Base-by-base conservation (phyloP, 106 monocot genomes). In the Acorus gramineus region DNA sequence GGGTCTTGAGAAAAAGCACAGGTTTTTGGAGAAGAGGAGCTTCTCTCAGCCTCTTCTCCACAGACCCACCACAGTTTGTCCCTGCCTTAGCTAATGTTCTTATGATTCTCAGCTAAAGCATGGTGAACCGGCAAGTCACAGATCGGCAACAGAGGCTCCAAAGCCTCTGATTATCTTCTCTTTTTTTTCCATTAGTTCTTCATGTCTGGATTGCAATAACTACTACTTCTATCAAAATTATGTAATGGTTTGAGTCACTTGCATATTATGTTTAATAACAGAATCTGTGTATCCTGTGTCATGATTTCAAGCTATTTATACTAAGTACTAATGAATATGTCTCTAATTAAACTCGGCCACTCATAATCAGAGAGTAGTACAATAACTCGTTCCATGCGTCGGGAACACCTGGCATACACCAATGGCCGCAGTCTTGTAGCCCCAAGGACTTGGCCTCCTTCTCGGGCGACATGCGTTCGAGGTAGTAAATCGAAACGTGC, bases 391-490 rank as follows among this genome's bases (percentile, higher is more conserved):
- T 92, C 92, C 92, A 92, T 47, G 87, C 61, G 67, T 87, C 94
- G 3, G 94, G 95, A 57, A 96, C 58, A 4, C 95, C 95, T 5
- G 95, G 95, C 74, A 96, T 68, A 74, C 95, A 96, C 95, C 95
- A 96, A 63, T 96, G 95, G 78, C 95, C 91, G 75, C 95, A 91
- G 71, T 96, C 95, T 60, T 96, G 95, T 44, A 68, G 57, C 59
- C 12, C 73, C 80, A 81, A 82, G 9, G 78, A 71, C 47, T 57
- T 65, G n/a, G 77, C 72, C 48, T 67, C 82, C 57, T 90, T 85
- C 61, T 73, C 68, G 5, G 66, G 47, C 2, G 78, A 62, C 0
- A 70, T 64, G 14, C 82, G 77, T 55, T 51, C 77, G 68, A 63
- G 78, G 73, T 87, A 67, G 47, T 91, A 91, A 54, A 96, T 79